Base-by-base conservation (phyloP, 176 grass and related monocot genomes). In the Aegilops longissima region DNA sequence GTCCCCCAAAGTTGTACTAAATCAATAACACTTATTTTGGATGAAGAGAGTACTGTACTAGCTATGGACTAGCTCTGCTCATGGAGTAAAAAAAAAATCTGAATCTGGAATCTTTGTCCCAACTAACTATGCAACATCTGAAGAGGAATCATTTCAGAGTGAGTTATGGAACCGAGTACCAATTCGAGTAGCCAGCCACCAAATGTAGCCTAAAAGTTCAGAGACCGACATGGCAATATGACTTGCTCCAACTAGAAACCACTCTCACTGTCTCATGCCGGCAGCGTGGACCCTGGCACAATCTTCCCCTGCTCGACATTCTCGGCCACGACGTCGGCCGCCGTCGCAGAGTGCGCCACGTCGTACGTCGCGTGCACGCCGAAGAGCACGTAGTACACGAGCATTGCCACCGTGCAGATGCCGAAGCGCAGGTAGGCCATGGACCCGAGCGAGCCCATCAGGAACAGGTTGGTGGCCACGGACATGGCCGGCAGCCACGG, bases 401-500 rank as follows among this genome's bases (percentile, higher is more conserved):
- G 72, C 42, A 75, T 75, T 0, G 42, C 72, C 42, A 51, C 42
- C 13, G 72, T 75, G 42, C 42, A 75, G 42, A 75, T 75, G 72
- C 42, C 72, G 72, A 75, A 75, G 42, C 72, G 72, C 44, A 75
- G 27, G 72, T 75, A 75, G 24, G 72, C 72, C 72, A 75, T 12
- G 24, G 42, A 30, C 23, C 72, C 72, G 1, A 75, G 72, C 42
- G 72, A 75, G 42, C 72, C 72, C 72, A 75, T 75, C 24, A 75
- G 42, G 24, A 75, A 75, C 1, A 75, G 40, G 72, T 75, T 75
- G 72, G 72, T 75, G 13, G 42, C 42, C 42, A 75, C 40, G 9
- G 72, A 75, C 72, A 75, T 51, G 40, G 72, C 72, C 72, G 72
- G 72, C 6, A 75, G 72, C 72, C 72, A 75, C 42, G 72, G 72